Percentiles rank a stretch among this genome's conserved stretches.
phyloP scores from a whole-genome alignment of 78 protist genomes.

The Anaeramoeba flamelloides region DNA sequence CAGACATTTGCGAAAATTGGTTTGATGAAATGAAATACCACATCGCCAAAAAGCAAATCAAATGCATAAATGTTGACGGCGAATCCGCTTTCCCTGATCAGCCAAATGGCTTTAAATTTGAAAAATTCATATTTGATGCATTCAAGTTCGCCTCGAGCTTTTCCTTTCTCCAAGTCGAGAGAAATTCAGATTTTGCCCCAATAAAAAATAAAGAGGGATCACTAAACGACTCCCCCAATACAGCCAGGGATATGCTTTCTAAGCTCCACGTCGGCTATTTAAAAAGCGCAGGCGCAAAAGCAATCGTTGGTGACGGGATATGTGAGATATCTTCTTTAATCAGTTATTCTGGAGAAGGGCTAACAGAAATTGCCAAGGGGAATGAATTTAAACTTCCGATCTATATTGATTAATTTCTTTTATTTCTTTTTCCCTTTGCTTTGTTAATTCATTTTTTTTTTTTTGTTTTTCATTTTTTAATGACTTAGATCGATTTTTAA shows the following conservation, averaged over 20 bases:
- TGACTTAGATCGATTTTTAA: too few relatives aligned
- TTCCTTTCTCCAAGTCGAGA: slow-evolving; percentile 20
- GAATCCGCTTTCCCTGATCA: neutral
- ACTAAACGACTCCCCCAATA: neutral
- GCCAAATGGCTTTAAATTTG: slow-evolving; percentile 52
- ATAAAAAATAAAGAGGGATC: slow-evolving; percentile 46
- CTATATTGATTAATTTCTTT: neutral
- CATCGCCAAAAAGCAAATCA: slow-evolving; percentile 41
- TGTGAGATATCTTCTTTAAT: neutral
- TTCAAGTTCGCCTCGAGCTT: slow-evolving; percentile 34
- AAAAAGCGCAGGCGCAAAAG: neutral
- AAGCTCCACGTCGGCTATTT: neutral
- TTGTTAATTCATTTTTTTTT: too few relatives aligned
- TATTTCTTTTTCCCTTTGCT: too few relatives aligned
- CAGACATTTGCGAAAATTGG: neutral
- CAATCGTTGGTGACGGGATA: too few relatives aligned
- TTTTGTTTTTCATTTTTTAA: too few relatives aligned
- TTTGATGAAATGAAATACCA: slow-evolving; percentile 29
- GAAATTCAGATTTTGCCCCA: slow-evolving; percentile 59
- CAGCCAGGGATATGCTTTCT: neutral
- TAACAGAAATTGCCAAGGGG: neutral
- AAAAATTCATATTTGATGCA: slow-evolving; percentile 75
- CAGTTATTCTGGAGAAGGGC: neutral
- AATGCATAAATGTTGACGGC: too few relatives aligned
- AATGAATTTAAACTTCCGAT: neutral